phyloP scores from a whole-genome alignment of 108 stramenopile genomes.

The Pseudonitzschia delicatissima region DNA sequence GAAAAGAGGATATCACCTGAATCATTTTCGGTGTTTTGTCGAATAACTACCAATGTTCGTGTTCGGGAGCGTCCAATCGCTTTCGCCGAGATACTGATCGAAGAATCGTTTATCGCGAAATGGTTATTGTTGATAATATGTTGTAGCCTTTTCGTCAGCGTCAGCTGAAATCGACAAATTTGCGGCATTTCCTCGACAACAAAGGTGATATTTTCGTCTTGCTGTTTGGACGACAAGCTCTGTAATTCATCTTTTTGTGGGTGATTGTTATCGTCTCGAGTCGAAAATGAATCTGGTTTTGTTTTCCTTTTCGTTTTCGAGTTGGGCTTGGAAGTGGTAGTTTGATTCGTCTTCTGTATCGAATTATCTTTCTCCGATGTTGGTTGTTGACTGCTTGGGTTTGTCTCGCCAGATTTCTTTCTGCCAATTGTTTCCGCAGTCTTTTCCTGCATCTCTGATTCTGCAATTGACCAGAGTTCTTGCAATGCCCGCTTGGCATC shows the following conservation, averaged over 20 bases:
- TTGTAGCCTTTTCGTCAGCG: not conserved
- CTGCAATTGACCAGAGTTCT: constrained; percentile 15
- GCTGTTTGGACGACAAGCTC: not conserved
- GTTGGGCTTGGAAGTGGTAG: no score
- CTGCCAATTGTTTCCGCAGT: not conserved
- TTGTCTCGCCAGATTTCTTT: not conserved
- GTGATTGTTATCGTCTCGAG: not conserved
- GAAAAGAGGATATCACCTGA: not conserved
- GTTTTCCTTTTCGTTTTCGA: not conserved
- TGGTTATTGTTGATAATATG: no score
- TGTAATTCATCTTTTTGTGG: not conserved
- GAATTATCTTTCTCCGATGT: no score
- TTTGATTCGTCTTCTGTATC: no score
- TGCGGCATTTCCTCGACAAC: constrained; percentile 32
- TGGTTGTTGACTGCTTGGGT: no score
- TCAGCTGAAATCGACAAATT: constrained; percentile 19
- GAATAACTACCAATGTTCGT: constrained; percentile 7
- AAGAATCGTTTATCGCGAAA: no score
- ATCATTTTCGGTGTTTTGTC: not conserved
- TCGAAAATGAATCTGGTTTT: not conserved
- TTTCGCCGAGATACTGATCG: not conserved
- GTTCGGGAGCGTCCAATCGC: not conserved
- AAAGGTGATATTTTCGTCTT: constrained; percentile 3
- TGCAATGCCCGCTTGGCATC: constrained; percentile 12
- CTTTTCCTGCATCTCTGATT: not conserved